Evolutionary conservation across 2,329 filamentous ascomycete genomes (phyloP).

Genomic region (Penicillium sp.): DNA sequence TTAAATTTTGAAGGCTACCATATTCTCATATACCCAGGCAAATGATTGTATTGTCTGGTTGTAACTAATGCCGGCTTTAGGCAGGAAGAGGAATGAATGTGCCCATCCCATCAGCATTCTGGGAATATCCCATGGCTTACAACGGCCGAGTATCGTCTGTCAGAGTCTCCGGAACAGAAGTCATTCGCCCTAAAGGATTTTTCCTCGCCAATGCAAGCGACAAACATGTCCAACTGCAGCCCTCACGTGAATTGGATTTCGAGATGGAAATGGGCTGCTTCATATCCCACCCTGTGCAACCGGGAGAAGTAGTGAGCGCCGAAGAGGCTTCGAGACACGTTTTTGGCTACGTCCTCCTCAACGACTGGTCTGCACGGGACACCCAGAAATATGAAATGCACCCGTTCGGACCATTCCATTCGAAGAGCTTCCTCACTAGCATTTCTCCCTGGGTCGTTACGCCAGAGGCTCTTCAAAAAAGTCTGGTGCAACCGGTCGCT

Average conservation of each 20-base stretch:
- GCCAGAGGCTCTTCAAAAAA: conserved; percentile 47
- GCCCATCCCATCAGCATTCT: conserved; percentile 3
- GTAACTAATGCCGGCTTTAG: not conserved
- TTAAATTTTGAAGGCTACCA: too few species aligned
- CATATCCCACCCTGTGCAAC: conserved; percentile 38
- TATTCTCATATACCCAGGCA: not conserved
- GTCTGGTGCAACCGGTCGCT: not conserved
- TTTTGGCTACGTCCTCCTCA: conserved; percentile 60
- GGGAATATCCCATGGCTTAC: conserved; percentile 6
- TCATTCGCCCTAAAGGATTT: conserved; percentile 1
- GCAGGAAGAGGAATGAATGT: conserved; percentile 1
- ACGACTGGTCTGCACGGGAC: conserved; percentile 60
- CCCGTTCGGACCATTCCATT: conserved; percentile 57
- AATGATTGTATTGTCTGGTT: too few species aligned
- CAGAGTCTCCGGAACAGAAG: not conserved
- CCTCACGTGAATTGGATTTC: conserved; percentile 43
- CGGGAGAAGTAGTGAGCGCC: conserved; percentile 40
- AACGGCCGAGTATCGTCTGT: conserved; percentile 5
- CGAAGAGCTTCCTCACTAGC: conserved; percentile 56
- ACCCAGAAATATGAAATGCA: conserved; percentile 58
- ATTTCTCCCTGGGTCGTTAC: conserved; percentile 60
- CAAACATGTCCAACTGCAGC: conserved; percentile 27
- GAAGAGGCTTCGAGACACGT: conserved; percentile 47
- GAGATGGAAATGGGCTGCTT: conserved; percentile 49
- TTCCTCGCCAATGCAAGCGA: not conserved